phyloP scores from a whole-genome alignment of 768 basidiomycete genomes.

The Psilocybe tampanensis region DNA sequence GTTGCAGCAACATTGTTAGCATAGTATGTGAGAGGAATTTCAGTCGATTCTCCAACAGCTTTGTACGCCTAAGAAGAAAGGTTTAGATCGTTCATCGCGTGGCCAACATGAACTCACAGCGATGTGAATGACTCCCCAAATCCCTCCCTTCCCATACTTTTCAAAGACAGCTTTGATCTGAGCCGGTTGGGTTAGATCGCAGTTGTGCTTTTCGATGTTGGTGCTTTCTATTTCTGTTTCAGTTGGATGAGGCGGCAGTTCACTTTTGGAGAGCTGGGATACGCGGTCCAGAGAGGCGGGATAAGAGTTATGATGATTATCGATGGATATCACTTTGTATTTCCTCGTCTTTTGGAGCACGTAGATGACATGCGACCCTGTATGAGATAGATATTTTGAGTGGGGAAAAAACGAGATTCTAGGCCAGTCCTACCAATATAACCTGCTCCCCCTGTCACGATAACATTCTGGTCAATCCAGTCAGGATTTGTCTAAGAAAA shows the following conservation, averaged over 20 bases:
- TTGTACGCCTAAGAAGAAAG: conserved; percentile 76
- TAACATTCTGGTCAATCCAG: conserved; percentile 38
- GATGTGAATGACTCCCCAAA: conserved; percentile 97
- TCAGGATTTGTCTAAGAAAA: conserved; percentile 19
- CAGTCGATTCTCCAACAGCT: conserved; percentile 95
- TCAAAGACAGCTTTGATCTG: conserved; percentile 81
- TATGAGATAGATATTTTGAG: conserved; percentile 16
- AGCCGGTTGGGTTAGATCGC: conserved; percentile 74
- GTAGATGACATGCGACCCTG: conserved; percentile 94
- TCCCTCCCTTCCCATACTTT: conserved; percentile 83
- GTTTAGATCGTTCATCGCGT: conserved; percentile 3
- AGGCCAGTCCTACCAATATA: conserved; percentile 70
- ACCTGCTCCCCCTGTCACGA: conserved; percentile 74
- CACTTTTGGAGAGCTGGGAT: conserved; percentile 74
- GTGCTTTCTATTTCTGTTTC: conserved; percentile 71
- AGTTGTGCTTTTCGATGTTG: conserved; percentile 66
- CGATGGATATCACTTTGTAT: conserved; percentile 92
- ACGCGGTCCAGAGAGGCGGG: conserved; percentile 75
- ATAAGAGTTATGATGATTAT: conserved; percentile 94
- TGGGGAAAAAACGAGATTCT: conserved; percentile 2
- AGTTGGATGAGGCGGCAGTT: conserved; percentile 66
- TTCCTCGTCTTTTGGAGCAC: conserved; percentile 81
- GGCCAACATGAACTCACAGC: conserved; percentile 59
- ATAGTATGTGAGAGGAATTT: conserved; percentile 93
- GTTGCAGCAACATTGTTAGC: conserved; percentile 92